phyloP scores from a whole-genome alignment of 139 green algal genomes.

The Closterium sp. region DNA sequence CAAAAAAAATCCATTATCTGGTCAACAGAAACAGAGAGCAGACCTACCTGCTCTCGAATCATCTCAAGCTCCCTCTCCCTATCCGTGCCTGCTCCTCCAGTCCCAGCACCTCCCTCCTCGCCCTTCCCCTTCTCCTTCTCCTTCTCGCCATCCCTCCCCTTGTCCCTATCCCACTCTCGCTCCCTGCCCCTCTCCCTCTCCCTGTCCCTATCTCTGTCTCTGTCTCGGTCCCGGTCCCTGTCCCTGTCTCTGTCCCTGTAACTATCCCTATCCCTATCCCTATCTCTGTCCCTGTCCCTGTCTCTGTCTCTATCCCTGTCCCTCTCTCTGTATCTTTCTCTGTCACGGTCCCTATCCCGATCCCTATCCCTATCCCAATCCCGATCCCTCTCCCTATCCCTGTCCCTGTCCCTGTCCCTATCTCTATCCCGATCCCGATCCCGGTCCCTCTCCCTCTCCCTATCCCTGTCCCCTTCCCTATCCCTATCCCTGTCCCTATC shows the following conservation, averaged over 20 bases:
- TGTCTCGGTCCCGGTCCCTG: conserved; percentile 53
- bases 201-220: conserved; percentile 10
- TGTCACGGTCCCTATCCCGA: neutral
- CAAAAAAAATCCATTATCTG: too few species aligned
- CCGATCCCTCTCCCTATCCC: neutral
- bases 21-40: too few species aligned
- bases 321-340: neutral
- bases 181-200: conserved; percentile 44
- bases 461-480: neutral
- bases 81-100: conserved; percentile 62
- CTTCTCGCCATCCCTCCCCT: conserved; percentile 51
- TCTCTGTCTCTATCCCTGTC: neutral
- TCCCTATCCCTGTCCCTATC: conserved; percentile 17
- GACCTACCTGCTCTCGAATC: conserved; percentile 62
- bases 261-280: neutral
- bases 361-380: neutral
- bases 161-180: conserved; percentile 75
- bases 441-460: neutral
- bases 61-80: conserved; percentile 81
- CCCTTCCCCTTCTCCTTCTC: conserved; percentile 12
- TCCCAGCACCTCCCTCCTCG: neutral
- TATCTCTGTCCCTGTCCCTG: neutral
- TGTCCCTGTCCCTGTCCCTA: neutral
- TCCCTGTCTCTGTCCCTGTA: conserved; percentile 71
- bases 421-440: conserved; percentile 32